Base-by-base conservation (phyloP, 495 filamentous ascomycete genomes). In the Friedmanniomyces simplex region DNA sequence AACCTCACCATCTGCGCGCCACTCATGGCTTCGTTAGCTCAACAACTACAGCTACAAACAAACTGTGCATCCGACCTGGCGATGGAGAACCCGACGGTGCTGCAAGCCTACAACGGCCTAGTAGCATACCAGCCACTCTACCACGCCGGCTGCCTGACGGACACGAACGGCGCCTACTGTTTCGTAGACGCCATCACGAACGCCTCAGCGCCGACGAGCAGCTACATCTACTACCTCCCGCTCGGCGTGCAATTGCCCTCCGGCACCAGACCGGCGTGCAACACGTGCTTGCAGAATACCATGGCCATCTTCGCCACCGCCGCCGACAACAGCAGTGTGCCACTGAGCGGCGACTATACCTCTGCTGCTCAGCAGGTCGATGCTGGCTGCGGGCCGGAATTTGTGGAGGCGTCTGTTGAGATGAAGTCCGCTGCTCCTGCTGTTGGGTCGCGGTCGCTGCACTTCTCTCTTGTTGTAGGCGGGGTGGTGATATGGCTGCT, bases 151-250 rank as follows among this genome's bases (percentile, higher is more conserved):
- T 98, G 93, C 67, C 73, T 91, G 46, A 72, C 70, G 32, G 82
- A 87, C 62, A 69, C 73, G 1, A 61, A 72, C 34, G 76, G 76
- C 10, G 67, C 68, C 30, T 88, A 86, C 65, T 88, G 85, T 71
- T 96, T 89, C 67, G 88, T 88, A 56, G 85, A 89, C 63, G 89
- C 90, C 24, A 80, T 89, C 57, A 89, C 84, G 11, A 95, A 95
- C 68, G 63, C 65, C 18, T 76, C 80, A 11, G 84, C 80, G 25
- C 73, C 83, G 0, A 77, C 78, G 26, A 83, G 88, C 67, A 76
- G 82, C 36, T 87, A 89, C 58, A 73, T 91, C 18, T 98, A 96
- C 73, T 89, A 83, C 63, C 73, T 97, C 0, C 86, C 93, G 5
- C 75, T 95, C 39, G 91, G 91, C 26, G 79, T 77, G n/a, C 58